Conservation (phyloP, 1,284 basidiomycete species). For the Boletus chippewaensis region DNA sequence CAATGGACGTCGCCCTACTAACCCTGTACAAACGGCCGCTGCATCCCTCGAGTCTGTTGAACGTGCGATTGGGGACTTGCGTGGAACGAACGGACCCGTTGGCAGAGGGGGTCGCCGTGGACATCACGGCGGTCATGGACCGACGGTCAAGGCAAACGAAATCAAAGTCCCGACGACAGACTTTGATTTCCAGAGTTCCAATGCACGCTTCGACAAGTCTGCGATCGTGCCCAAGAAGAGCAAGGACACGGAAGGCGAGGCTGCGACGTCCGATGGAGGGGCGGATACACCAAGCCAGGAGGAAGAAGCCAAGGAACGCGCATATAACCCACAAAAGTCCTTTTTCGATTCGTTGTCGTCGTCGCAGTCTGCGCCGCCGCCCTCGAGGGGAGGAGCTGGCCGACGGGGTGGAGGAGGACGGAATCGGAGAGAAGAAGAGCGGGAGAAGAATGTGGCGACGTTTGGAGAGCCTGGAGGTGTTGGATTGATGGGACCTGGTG, state of each 20-base stretch:
- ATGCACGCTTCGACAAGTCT: conserved; percentile 71
- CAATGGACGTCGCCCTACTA: conserved; percentile 30
- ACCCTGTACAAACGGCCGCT: conserved; percentile 61
- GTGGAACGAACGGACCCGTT: conserved; percentile 43
- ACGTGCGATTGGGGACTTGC: conserved; percentile 70
- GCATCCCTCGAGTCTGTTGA: conserved; percentile 74
- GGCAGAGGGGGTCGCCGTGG: conserved; percentile 37
- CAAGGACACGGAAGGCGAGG: conserved; percentile 28
- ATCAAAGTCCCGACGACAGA: conserved; percentile 63
- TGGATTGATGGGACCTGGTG: conserved; percentile 62
- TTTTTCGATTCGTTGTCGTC: conserved; percentile 76
- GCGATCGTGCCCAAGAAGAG: conserved; percentile 38
- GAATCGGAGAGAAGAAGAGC: conserved; percentile 69
- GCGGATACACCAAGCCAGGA: conserved; percentile 19
- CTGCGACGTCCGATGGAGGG: conserved; percentile 14
- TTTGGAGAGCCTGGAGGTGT: conserved; percentile 77
- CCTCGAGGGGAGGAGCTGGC: conserved; percentile 39
- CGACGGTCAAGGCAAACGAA: conserved; percentile 23
- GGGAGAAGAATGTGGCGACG: conserved; percentile 72
- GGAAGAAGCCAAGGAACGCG: conserved; percentile 30
- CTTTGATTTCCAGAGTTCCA: conserved; percentile 70
- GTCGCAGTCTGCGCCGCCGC: conserved; percentile 34
- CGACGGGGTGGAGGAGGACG: conserved; percentile 49
- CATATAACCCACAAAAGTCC: conserved; percentile 69
- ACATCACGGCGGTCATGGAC: conserved; percentile 26